Evolutionary conservation across 345 rosid species (phyloP).

Genomic region (Erodium maritimum): DNA sequence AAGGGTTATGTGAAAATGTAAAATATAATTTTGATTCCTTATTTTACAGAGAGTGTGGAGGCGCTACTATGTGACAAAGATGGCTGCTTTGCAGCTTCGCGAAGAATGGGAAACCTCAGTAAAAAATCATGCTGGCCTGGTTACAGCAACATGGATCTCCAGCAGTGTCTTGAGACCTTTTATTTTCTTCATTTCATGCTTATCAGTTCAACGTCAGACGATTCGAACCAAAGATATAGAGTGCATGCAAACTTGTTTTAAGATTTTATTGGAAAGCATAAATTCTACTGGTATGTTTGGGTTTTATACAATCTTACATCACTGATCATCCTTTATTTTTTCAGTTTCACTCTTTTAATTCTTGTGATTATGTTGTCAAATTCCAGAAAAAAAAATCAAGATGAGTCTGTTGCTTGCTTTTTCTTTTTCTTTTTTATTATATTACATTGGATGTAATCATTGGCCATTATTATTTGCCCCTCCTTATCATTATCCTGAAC

Average conservation of each 20-base stretch:
- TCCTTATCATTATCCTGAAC: not conserved
- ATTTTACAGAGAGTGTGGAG: conserved; percentile 67
- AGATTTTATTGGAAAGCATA: conserved; percentile 61
- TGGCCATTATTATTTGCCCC: not conserved
- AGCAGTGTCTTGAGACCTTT: conserved; percentile 57
- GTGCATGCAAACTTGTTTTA: conserved; percentile 57
- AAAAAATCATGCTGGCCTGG: conserved; percentile 24
- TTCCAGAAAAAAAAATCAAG: too few species aligned
- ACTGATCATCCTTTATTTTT: not conserved
- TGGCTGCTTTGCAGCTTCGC: conserved; percentile 43
- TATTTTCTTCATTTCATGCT: conserved; percentile 42
- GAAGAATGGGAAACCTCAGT: conserved; percentile 52
- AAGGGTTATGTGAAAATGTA: not conserved
- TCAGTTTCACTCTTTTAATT: conserved; percentile 1
- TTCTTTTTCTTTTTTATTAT: not conserved
- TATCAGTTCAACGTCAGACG: conserved; percentile 31
- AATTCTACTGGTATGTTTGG: conserved; percentile 58
- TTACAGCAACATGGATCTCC: conserved; percentile 50
- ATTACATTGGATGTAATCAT: not conserved
- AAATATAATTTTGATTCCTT: conserved; percentile 9
- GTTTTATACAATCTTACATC: not conserved
- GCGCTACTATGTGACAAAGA: conserved; percentile 43
- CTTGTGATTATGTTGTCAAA: not conserved
- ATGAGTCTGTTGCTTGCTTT: too few species aligned
- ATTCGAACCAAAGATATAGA: conserved; percentile 34